phyloP scores from a whole-genome alignment of 257 asterid genomes.

The Solanum tarijense region DNA sequence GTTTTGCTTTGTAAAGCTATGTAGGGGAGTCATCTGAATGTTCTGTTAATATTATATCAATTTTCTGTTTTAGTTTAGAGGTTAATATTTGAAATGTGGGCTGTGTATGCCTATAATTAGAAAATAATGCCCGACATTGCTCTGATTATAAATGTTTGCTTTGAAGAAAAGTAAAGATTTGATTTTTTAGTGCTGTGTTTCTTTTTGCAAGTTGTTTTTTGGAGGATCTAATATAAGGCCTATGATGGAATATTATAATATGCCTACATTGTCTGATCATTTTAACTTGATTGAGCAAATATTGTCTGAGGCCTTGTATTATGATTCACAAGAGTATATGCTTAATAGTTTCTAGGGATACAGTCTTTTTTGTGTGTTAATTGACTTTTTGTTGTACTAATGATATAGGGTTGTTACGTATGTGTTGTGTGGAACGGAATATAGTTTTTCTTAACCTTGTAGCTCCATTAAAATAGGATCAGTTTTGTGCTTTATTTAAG shows the following conservation, averaged over 20 bases:
- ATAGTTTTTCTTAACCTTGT: not conserved
- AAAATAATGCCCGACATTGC: not conserved
- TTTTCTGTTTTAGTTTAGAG: not conserved
- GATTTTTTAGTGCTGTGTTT: not conserved
- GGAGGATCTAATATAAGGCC: not conserved
- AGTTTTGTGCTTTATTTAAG: not conserved
- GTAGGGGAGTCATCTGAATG: not conserved
- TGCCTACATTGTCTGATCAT: conserved; percentile 1
- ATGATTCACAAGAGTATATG: not conserved
- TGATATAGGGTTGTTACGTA: not conserved
- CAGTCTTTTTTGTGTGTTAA: not conserved
- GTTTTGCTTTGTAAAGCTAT: not conserved
- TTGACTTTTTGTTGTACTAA: not conserved
- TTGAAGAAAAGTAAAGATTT: not conserved
- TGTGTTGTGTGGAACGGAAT: not conserved
- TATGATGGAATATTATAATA: not conserved
- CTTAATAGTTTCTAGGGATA: not conserved
- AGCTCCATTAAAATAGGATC: not conserved
- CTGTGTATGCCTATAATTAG: not conserved
- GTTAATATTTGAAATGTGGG: not conserved
- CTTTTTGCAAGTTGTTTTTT: not conserved
- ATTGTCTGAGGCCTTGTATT: not conserved
- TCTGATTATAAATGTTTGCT: not conserved
- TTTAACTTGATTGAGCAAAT: not conserved
- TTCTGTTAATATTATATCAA: not conserved